Evolutionary conservation across 768 basidiomycete genomes (phyloP), one percentile per base, ranked within the genome.

Genomic region (Lentinus tigrinus): DNA sequence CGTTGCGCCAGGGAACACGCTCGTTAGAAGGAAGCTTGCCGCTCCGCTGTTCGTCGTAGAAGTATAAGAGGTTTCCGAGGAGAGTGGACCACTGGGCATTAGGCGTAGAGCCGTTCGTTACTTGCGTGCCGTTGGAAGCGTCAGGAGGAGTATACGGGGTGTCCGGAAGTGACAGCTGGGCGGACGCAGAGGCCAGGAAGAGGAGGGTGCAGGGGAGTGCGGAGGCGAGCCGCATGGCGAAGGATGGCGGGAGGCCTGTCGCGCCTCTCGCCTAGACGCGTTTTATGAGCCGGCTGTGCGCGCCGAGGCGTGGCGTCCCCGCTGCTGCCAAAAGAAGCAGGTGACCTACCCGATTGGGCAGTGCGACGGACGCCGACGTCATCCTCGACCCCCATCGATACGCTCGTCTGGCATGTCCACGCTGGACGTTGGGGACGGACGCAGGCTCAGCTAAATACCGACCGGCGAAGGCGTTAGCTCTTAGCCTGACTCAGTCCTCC

Each of bases 11-110:
- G 24, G 81, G 68, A 2, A 95, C 91, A 39, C 95, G 81, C 59
- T 91, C 91, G 4, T 77, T 77, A 13, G 73, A 65, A 0, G 88
- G 81, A 16, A 96, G 79, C 42, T 78, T 77, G 16, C 95, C 95
- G 53, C 89, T 91, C 19, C 95, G 80, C 67, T 97, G 95, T 1
- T 87, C 93, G 61, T 97, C 95, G 67, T 95, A 97, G 72, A 96
- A 96, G 68, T 85, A 96, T 26, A 96, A 69, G 26, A 88, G 71
- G 69, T 88, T 85, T 3, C 94, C 95, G 0, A 96, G 81, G 3
- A 96, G 71, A 48, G 78, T 87, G 5, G 86, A 81, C 93, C 94
- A 96, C 69, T 94, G 91, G 3, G 81, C 65, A 69, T 94, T 94
- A 85, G 59, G 69, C 71, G 14, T 73, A 62, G 58, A 26, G 27